phyloP scores from a whole-genome alignment of 179 eudicot species.

The Heliamphora pulchella region DNA sequence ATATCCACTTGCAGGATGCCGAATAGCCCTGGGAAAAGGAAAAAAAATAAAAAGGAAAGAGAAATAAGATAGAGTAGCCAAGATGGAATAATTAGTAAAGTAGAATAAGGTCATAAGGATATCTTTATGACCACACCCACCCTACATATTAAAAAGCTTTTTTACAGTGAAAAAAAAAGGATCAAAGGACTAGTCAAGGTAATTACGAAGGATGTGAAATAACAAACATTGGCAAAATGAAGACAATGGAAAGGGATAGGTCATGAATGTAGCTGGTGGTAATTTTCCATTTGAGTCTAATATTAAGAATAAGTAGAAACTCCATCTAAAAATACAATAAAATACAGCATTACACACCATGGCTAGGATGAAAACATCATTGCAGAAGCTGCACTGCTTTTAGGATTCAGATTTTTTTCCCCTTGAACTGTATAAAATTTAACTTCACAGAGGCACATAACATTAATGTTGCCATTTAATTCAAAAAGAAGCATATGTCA shows the following conservation, averaged over 20 bases:
- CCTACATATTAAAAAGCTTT: background rate
- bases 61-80: background rate
- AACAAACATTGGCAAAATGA: background rate
- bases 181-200: background rate
- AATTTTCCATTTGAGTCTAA: background rate
- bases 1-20: constrained; percentile 99
- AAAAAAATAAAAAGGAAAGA: background rate
- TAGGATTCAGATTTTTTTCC: too few species aligned
- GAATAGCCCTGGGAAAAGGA: constrained; percentile 65
- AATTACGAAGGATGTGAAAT: background rate
- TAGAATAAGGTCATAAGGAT: background rate
- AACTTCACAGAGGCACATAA: too few species aligned
- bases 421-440: too few species aligned
- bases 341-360: background rate
- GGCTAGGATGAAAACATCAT: background rate
- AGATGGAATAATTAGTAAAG: background rate
- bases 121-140: background rate
- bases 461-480: too few species aligned
- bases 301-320: background rate
- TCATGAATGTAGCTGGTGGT: background rate
- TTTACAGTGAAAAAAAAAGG: background rate
- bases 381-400: background rate
- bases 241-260: background rate
- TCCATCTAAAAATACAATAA: background rate
- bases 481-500: too few species aligned